These are phyloP conservation scores for Artomyces pyxidatus DNA, from an alignment of 768 basidiomycete species.

Conservation along the genomic window DNA sequence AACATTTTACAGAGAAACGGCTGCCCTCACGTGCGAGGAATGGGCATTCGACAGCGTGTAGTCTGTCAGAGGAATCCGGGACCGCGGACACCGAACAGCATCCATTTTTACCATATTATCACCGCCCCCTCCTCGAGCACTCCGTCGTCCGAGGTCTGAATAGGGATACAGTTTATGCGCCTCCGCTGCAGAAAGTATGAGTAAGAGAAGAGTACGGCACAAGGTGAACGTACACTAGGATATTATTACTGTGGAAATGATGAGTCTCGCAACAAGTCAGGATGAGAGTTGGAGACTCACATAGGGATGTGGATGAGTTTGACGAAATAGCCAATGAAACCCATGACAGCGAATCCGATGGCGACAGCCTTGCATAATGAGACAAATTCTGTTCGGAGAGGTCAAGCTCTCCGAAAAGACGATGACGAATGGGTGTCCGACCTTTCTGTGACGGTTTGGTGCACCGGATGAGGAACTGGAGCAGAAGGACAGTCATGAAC, in stretches of 20 bases:
- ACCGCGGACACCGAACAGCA: too few relatives aligned
- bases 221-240: conserved; percentile 75
- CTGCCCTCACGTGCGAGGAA: too few relatives aligned
- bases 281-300: conserved; percentile 42
- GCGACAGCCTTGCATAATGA: conserved; percentile 96
- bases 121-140: too few relatives aligned
- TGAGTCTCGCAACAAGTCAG: conserved; percentile 8
- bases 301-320: conserved; percentile 98
- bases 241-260: conserved; percentile 70
- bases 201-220: conserved; percentile 1
- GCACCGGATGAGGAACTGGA: conserved; percentile 91
- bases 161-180: conserved; percentile 41
- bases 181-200: conserved; percentile 47
- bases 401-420: neutral
- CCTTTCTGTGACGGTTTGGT: conserved; percentile 97
- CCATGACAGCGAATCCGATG: conserved; percentile 97
- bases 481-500: conserved; percentile 9
- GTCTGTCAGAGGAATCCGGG: too few relatives aligned
- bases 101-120: too few relatives aligned
- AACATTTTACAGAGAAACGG: too few relatives aligned
- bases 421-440: conserved; percentile 22
- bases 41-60: too few relatives aligned
- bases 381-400: conserved; percentile 60
- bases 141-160: too few relatives aligned
- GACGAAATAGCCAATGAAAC: conserved; percentile 98